A percentile compares a stretch with the other conserved stretches of the same genome.
Evolutionary conservation across 1,139 yeast species (phyloP).

Genomic region (Debaryomyces robertsiae): DNA sequence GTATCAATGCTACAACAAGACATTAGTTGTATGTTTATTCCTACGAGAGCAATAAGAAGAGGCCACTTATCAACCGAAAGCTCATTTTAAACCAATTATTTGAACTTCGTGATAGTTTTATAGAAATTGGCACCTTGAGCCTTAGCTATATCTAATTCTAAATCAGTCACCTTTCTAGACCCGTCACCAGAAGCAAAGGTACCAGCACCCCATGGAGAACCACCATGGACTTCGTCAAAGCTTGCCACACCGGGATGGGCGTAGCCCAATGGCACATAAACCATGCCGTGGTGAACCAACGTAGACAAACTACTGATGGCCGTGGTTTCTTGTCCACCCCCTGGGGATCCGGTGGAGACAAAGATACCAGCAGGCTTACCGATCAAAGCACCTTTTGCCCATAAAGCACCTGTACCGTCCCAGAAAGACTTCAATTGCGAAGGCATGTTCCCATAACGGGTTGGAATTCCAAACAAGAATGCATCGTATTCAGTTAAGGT

Average conservation of each 20-base stretch:
- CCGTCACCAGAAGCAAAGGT: conserved; percentile 42
- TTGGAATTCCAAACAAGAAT: conserved; percentile 42
- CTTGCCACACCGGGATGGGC: conserved; percentile 30
- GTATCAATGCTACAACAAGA: not conserved
- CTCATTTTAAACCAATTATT: not conserved
- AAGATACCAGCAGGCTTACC: conserved; percentile 44
- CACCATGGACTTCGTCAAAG: conserved; percentile 40
- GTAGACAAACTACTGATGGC: conserved; percentile 35
- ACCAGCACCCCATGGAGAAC: conserved; percentile 49
- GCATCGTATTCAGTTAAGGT: conserved; percentile 39
- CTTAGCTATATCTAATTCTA: conserved; percentile 37
- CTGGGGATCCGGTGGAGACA: conserved; percentile 39
- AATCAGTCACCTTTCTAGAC: conserved; percentile 34
- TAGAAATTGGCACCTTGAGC: conserved; percentile 39
- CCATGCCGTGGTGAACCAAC: conserved; percentile 41
- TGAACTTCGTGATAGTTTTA: conserved; percentile 24
- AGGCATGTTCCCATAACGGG: conserved; percentile 43
- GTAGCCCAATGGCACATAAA: conserved; percentile 43
- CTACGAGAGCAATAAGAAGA: not conserved
- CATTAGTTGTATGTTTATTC: not conserved
- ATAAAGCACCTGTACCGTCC: conserved; percentile 43
- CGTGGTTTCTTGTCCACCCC: conserved; percentile 46
- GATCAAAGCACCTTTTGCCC: conserved; percentile 37
- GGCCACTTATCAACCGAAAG: not conserved
- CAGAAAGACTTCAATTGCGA: conserved; percentile 43